A percentile compares a stretch with the other conserved stretches of the same genome.
phyloP scores from a whole-genome alignment of 148 eudicot species.

The Camellia japonica region DNA sequence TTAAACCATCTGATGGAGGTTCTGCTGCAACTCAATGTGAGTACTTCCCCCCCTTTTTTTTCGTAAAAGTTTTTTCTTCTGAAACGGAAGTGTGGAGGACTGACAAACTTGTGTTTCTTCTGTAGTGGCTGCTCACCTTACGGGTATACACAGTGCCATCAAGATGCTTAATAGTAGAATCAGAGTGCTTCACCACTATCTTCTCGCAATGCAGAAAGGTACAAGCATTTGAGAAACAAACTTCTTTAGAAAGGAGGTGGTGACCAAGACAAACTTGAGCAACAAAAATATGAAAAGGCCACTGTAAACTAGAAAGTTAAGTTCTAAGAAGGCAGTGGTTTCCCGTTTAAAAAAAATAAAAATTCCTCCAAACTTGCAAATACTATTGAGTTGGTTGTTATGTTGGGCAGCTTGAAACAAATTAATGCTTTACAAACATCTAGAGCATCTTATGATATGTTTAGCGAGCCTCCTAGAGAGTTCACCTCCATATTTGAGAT shows the following conservation, averaged over 20 bases:
- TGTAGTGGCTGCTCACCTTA: constrained; percentile 94
- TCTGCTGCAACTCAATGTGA: constrained; percentile 96
- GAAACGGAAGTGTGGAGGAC: background rate
- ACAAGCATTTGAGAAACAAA: background rate
- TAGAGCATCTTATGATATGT: background rate
- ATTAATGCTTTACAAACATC: background rate
- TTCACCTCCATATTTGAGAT: background rate
- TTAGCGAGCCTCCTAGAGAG: background rate
- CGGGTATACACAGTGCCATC: constrained; percentile 94
- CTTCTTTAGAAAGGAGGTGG: background rate
- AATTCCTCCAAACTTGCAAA: background rate
- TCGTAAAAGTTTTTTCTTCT: background rate
- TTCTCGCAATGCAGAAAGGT: constrained; percentile 93
- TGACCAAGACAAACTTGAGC: background rate
- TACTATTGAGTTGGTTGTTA: constrained; percentile 5
- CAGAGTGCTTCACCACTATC: constrained; percentile 86
- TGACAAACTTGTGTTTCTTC: constrained; percentile 8
- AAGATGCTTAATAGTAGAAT: constrained; percentile 95
- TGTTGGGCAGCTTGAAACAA: background rate
- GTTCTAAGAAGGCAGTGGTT: background rate
- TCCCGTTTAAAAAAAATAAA: background rate
- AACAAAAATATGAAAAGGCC: background rate
- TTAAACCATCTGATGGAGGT: constrained; percentile 98
- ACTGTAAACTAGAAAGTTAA: background rate
- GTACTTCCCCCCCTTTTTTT: constrained; percentile 17